Conservation (phyloP, 306 rosid species). For the Prunus padus region DNA sequence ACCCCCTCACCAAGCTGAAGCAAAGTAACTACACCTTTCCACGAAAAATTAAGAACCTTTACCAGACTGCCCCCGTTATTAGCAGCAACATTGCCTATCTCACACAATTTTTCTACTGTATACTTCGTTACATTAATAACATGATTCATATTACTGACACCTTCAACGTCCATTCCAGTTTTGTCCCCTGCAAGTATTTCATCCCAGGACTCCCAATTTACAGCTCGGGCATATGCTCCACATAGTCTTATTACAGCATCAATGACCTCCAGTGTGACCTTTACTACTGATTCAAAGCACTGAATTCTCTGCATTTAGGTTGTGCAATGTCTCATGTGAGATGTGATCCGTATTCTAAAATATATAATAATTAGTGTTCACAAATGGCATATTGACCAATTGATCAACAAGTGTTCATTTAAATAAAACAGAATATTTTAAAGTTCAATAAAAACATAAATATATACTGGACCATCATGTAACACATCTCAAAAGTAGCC, state of each 20-base stretch:
- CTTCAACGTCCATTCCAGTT: conserved; percentile 30
- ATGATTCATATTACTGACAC: conserved; percentile 37
- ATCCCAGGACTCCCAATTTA: conserved; percentile 41
- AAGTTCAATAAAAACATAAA: neutral
- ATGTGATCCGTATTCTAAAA: conserved; percentile 7
- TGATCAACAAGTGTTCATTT: neutral
- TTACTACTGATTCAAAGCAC: conserved; percentile 56
- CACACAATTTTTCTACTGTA: conserved; percentile 60
- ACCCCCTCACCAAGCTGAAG: conserved; percentile 68
- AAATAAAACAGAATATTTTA: neutral
- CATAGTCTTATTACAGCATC: conserved; percentile 65
- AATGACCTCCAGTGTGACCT: conserved; percentile 49
- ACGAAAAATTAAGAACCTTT: conserved; percentile 69
- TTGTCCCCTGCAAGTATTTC: conserved; percentile 35
- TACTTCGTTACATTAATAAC: conserved; percentile 52
- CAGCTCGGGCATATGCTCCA: conserved; percentile 45
- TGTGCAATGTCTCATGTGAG: conserved; percentile 4
- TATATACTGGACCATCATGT: neutral
- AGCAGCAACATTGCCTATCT: conserved; percentile 81
- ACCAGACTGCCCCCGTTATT: conserved; percentile 80
- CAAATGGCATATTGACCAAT: neutral
- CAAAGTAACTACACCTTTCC: conserved; percentile 92
- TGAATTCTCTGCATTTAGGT: conserved; percentile 55
- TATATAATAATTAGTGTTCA: neutral
- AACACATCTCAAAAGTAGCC: neutral